Conservation (phyloP, 1,284 basidiomycete species). For the Cryptococcus jaspeensis region DNA sequence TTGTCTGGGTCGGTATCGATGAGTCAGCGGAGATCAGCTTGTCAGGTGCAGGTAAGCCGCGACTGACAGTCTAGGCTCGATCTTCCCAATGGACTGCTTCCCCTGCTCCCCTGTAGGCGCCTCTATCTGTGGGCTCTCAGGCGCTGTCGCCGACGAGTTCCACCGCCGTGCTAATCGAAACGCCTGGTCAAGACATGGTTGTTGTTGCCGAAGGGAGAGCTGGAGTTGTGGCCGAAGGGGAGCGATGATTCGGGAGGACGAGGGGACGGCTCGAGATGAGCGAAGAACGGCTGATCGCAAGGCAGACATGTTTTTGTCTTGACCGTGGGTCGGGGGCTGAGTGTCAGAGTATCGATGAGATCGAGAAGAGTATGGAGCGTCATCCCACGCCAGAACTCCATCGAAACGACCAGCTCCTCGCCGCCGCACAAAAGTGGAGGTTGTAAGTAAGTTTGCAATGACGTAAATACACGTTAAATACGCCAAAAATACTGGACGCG, state of each 20-base stretch:
- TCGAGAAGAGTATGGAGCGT: no score
- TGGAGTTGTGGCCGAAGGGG: not conserved
- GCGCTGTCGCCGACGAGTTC: conserved; percentile 9
- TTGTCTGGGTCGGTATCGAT: conserved; percentile 43
- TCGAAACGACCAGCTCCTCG: no score
- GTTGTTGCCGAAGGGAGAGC: not conserved
- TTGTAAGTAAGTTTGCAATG: no score
- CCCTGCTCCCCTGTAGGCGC: conserved; percentile 20
- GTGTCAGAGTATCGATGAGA: not conserved
- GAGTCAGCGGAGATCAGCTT: not conserved
- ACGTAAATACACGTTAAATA: no score
- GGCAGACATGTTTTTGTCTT: not conserved
- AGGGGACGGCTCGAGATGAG: not conserved
- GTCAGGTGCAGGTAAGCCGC: not conserved
- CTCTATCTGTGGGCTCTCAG: conserved; percentile 17
- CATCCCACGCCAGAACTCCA: no score
- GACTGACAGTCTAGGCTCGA: conserved; percentile 43
- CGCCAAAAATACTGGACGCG: no score
- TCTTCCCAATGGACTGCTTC: conserved; percentile 33
- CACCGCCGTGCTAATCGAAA: conserved; percentile 5
- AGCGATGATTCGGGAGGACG: not conserved
- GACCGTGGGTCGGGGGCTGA: not conserved
- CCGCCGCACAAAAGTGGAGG: no score
- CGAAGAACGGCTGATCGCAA: not conserved
- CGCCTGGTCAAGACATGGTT: not conserved